Percentiles rank a stretch among this genome's conserved stretches.
phyloP scores from a whole-genome alignment of 345 rosid genomes.

The Arabis alpina region DNA sequence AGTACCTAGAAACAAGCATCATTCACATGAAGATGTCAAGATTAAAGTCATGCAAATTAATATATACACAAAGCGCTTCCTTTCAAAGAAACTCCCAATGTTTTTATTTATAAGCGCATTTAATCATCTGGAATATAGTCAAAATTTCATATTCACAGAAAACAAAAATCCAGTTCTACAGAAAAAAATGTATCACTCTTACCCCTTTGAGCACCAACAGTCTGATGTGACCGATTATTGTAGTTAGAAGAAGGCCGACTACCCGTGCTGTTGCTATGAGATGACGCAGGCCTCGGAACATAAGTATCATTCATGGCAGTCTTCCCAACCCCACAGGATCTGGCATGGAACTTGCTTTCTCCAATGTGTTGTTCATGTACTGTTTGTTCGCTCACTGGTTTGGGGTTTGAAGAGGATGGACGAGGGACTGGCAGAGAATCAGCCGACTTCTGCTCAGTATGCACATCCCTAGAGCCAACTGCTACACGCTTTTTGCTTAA shows the following conservation, averaged over 20 bases:
- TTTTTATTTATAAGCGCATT: conserved; percentile 14
- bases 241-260: conserved; percentile 83
- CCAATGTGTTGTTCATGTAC: conserved; percentile 51
- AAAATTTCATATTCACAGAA: conserved; percentile 7
- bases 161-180: conserved; percentile 3
- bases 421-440: conserved; percentile 46
- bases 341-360: conserved; percentile 54
- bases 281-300: conserved; percentile 55
- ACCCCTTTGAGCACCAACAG: conserved; percentile 75
- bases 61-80: not conserved
- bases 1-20: conserved; percentile 48
- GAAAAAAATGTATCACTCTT: conserved; percentile 9
- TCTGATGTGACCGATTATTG: conserved; percentile 67
- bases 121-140: not conserved
- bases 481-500: conserved; percentile 47
- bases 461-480: conserved; percentile 50
- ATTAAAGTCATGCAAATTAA: conserved; percentile 12
- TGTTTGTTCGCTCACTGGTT: conserved; percentile 54
- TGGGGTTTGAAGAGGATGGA: conserved; percentile 70
- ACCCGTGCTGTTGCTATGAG: conserved; percentile 60
- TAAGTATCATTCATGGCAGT: conserved; percentile 53
- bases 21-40: conserved; percentile 29
- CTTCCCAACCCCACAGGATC: conserved; percentile 64
- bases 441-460: conserved; percentile 47
- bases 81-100: conserved; percentile 1